A percentile compares a stretch with the other conserved stretches of the same genome.
These are phyloP conservation scores for Endothia cerciana DNA, from an alignment of 2,329 filamentous ascomycete genomes.

Conservation along the genomic window DNA sequence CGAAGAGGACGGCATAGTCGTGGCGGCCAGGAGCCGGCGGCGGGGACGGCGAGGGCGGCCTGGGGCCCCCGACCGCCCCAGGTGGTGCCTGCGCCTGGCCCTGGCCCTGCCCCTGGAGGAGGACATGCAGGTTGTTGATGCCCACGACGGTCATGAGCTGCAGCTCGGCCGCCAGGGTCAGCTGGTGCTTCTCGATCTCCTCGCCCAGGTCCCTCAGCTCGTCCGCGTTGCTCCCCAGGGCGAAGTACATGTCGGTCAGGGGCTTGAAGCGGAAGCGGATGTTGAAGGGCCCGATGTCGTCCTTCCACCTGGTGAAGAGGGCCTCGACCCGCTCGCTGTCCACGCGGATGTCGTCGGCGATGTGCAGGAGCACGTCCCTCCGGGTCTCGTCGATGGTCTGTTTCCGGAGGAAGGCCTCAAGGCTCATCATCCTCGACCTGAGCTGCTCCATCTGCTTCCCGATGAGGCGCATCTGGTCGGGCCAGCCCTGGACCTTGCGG, in stretches of 20 bases:
- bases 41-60: slow-evolving; percentile 19
- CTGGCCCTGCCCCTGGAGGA: neutral
- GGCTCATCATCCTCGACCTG: slow-evolving; percentile 29
- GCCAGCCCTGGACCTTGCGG: slow-evolving; percentile 33
- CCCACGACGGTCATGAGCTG: slow-evolving; percentile 28
- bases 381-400: slow-evolving; percentile 20
- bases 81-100: neutral
- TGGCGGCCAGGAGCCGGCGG: slow-evolving; percentile 21
- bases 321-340: slow-evolving; percentile 32
- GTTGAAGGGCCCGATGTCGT: slow-evolving; percentile 31
- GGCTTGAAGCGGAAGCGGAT: slow-evolving; percentile 33
- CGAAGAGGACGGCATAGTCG: slow-evolving; percentile 35
- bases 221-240: slow-evolving; percentile 33
- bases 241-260: slow-evolving; percentile 32
- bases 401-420: slow-evolving; percentile 32
- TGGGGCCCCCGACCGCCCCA: slow-evolving; percentile 8
- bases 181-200: slow-evolving; percentile 31
- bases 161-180: slow-evolving; percentile 29
- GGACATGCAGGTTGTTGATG: slow-evolving; percentile 6
- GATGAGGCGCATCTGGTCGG: slow-evolving; percentile 33
- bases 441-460: slow-evolving; percentile 33
- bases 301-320: slow-evolving; percentile 34
- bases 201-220: slow-evolving; percentile 32
- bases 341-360: slow-evolving; percentile 31
- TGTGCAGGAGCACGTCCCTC: slow-evolving; percentile 23